Percentiles rank a stretch among this genome's conserved stretches.
These are phyloP conservation scores for Annulohypoxylon moriforme DNA, from an alignment of 495 filamentous ascomycete species.

Conservation along the genomic window DNA sequence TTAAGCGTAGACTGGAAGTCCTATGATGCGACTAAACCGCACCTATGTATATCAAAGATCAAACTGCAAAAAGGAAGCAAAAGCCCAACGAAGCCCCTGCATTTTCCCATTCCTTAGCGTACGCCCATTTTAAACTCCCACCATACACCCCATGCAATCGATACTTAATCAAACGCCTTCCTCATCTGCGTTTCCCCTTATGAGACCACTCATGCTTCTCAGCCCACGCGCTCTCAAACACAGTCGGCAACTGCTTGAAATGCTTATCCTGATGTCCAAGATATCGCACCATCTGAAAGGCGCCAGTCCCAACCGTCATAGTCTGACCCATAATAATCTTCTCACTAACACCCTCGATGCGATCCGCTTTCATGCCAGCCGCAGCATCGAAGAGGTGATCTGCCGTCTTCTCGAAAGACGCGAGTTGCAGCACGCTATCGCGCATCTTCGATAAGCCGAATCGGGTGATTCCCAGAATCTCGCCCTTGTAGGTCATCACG, in stretches of 20 bases:
- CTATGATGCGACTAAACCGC: background rate
- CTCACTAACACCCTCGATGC: constrained; percentile 91
- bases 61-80: background rate
- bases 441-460: constrained; percentile 98
- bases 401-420: constrained; percentile 97
- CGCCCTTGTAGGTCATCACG: constrained; percentile 99
- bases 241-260: constrained; percentile 69
- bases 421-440: constrained; percentile 92
- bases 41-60: background rate
- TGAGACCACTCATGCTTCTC: constrained; percentile 48
- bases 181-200: constrained; percentile 21
- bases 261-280: constrained; percentile 74
- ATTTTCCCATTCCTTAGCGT: background rate
- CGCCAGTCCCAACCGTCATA: constrained; percentile 89
- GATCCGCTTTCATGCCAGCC: constrained; percentile 85
- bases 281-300: constrained; percentile 84
- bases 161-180: background rate
- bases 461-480: constrained; percentile 96
- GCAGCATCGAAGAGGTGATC: constrained; percentile 98
- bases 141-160: background rate
- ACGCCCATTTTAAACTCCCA: background rate
- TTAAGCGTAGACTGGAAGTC: background rate
- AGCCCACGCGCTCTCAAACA: constrained; percentile 83
- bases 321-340: constrained; percentile 99
- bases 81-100: background rate